phyloP scores from a whole-genome alignment of 768 basidiomycete species.

The Tephrocybe sp. region DNA sequence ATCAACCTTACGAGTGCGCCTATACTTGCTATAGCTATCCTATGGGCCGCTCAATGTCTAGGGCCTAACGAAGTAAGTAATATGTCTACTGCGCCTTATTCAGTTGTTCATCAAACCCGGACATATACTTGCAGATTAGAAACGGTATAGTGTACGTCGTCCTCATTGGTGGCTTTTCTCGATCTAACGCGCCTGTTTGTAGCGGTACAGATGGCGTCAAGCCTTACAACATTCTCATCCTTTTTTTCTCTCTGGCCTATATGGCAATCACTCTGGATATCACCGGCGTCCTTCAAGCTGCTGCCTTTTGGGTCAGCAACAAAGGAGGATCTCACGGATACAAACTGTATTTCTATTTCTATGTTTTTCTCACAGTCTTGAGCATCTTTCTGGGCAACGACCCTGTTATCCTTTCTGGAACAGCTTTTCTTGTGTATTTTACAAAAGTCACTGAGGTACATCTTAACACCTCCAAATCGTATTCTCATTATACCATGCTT shows the following conservation, averaged over 20 bases:
- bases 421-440: constrained; percentile 87
- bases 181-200: neutral
- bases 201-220: constrained; percentile 59
- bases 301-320: constrained; percentile 88
- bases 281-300: constrained; percentile 71
- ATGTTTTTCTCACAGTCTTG: constrained; percentile 72
- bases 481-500: constrained; percentile 1
- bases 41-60: constrained; percentile 57
- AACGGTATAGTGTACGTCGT: constrained; percentile 65
- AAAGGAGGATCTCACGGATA: constrained; percentile 72
- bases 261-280: constrained; percentile 90
- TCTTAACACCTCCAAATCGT: neutral
- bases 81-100: no score
- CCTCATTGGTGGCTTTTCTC: neutral
- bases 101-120: neutral
- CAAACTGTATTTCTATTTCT: constrained; percentile 77
- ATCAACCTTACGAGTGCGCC: constrained; percentile 55
- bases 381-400: constrained; percentile 90
- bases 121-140: constrained; percentile 39
- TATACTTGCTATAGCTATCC: constrained; percentile 45
- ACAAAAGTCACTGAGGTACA: constrained; percentile 57
- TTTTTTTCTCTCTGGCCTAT: constrained; percentile 92
- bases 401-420: constrained; percentile 90
- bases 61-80: constrained; percentile 28
- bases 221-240: constrained; percentile 89